phyloP scores from a whole-genome alignment of 75 land plant genomes.

The Pinus taeda region DNA sequence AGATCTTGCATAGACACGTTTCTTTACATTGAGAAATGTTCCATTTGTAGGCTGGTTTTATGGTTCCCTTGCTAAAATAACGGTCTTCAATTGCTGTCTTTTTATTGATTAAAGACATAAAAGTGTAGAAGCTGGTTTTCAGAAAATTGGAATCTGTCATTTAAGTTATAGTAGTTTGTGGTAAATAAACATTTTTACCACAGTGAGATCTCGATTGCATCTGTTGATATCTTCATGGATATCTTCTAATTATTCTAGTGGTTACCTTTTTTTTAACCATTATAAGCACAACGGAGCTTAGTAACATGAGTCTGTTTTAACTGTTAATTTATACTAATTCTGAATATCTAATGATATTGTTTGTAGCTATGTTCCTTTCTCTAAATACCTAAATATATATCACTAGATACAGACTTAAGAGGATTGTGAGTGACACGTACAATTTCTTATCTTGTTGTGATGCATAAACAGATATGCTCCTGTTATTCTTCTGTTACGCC shows the following conservation, averaged over 20 bases:
- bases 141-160: constrained; percentile 1
- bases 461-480: constrained; percentile 64
- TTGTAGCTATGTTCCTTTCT: neutral
- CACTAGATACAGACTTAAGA: neutral
- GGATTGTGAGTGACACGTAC: neutral
- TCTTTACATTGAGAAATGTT: no score
- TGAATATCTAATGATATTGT: neutral
- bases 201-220: neutral
- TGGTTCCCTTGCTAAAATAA: neutral
- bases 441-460: neutral
- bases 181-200: neutral
- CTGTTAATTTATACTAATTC: neutral
- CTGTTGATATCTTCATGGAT: neutral
- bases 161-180: neutral
- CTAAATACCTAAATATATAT: neutral
- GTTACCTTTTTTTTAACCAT: neutral
- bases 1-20: neutral
- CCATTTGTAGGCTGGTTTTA: neutral
- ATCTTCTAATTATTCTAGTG: neutral
- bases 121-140: neutral
- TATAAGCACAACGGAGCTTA: neutral
- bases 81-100: neutral
- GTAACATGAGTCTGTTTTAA: no score
- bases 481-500: constrained; percentile 66
- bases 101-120: neutral